phyloP scores from a whole-genome alignment of 1,284 basidiomycete species.

The Austroboletus novae-zelandiae region DNA sequence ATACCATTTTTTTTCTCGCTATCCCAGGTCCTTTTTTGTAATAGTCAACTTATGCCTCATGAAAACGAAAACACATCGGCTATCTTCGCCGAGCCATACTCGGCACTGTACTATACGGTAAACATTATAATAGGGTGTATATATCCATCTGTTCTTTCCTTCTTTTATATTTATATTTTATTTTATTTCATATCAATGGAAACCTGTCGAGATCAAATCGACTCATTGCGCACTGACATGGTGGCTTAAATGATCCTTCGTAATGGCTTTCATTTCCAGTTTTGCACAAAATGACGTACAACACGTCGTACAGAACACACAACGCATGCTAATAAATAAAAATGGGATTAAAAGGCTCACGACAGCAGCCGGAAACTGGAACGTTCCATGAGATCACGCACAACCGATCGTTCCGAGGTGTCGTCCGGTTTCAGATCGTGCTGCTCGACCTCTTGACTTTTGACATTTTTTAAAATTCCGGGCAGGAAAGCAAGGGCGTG shows the following conservation, averaged over 20 bases:
- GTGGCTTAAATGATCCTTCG: background rate
- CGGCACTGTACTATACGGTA: constrained; percentile 22
- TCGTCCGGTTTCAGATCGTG: background rate
- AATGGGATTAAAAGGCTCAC: background rate
- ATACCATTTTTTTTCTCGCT: background rate
- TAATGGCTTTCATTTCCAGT: background rate
- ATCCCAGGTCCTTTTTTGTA: background rate
- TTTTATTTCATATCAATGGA: background rate
- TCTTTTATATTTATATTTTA: background rate
- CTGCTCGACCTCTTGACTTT: background rate
- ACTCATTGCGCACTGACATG: background rate
- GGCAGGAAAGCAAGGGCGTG: background rate
- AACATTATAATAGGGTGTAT: constrained; percentile 19
- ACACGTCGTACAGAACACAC: background rate
- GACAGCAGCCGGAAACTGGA: constrained; percentile 9
- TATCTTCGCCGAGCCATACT: background rate
- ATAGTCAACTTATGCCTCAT: constrained; percentile 1
- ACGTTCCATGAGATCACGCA: constrained; percentile 2
- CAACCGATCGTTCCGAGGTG: background rate
- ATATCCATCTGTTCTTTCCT: background rate
- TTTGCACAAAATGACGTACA: background rate
- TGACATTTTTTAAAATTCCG: background rate
- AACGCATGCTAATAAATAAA: background rate
- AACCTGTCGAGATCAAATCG: constrained; percentile 2
- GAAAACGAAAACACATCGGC: background rate